A percentile compares a stretch with the other conserved stretches of the same genome.
These are phyloP conservation scores for Emergomyces orientalis DNA, from an alignment of 2,329 filamentous ascomycete genomes.

Conservation along the genomic window DNA sequence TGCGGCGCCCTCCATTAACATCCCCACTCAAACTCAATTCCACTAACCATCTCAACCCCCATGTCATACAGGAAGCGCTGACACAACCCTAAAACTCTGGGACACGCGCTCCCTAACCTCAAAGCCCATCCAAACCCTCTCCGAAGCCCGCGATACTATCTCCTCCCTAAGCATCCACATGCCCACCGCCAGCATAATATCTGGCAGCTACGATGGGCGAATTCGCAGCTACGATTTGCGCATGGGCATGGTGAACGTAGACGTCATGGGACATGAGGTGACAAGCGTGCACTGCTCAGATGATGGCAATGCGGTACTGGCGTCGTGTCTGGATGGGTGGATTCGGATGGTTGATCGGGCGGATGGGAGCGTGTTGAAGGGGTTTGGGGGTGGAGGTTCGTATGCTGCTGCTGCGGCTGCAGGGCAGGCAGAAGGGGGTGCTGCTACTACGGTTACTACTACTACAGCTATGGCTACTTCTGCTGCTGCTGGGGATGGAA, in stretches of 20 bases:
- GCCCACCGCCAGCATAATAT: conserved; percentile 47
- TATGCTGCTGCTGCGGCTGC: neutral
- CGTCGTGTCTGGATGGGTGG: conserved; percentile 65
- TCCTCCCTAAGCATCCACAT: conserved; percentile 33
- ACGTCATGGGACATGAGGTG: conserved; percentile 59
- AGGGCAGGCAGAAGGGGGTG: conserved; percentile 34
- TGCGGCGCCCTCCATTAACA: neutral
- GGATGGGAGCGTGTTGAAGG: conserved; percentile 62
- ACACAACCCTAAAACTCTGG: conserved; percentile 37
- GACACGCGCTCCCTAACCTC: conserved; percentile 32
- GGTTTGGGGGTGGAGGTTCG: conserved; percentile 47
- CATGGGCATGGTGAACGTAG: conserved; percentile 59
- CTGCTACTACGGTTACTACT: conserved; percentile 10
- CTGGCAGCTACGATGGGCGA: conserved; percentile 75
- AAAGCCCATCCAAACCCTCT: conserved; percentile 36
- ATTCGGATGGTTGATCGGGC: conserved; percentile 72
- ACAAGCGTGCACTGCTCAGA: conserved; percentile 63
- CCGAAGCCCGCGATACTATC: conserved; percentile 35
- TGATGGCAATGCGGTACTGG: conserved; percentile 65
- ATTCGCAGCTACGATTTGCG: conserved; percentile 75
- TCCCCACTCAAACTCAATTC: neutral
- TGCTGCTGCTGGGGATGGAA: neutral
- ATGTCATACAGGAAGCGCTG: conserved; percentile 30
- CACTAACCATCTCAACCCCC: neutral
- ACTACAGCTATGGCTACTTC: conserved; percentile 1